A percentile compares a stretch with the other conserved stretches of the same genome.
phyloP scores from a whole-genome alignment of 139 green algal species.

The Chlamydomonas sp. region DNA sequence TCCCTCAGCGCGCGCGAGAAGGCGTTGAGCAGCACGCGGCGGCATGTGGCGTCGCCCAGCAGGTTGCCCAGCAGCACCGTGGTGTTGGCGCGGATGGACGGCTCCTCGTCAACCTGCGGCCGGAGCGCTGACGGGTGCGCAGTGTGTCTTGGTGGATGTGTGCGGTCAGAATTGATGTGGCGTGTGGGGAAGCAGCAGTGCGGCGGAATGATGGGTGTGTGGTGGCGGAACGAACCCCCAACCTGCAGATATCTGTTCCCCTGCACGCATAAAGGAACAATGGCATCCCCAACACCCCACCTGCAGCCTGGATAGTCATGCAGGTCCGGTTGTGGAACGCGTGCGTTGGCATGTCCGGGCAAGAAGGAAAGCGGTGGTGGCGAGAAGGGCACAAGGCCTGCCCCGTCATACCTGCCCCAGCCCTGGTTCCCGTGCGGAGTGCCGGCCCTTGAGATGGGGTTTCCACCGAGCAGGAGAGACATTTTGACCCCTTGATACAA shows the following conservation, averaged over 20 bases:
- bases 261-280: neutral
- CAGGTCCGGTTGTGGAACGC: too few relatives aligned
- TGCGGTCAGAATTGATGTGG: neutral
- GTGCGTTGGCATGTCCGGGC: too few relatives aligned
- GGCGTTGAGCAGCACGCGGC: constrained; percentile 92
- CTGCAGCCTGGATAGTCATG: neutral
- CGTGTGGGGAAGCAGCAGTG: neutral
- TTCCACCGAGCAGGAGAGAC: too few relatives aligned
- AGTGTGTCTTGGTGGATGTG: neutral
- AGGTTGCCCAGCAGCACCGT: constrained; percentile 98
- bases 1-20: constrained; percentile 94
- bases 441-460: too few relatives aligned
- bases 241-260: neutral
- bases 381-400: too few relatives aligned
- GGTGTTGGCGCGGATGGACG: constrained; percentile 97
- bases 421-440: too few relatives aligned
- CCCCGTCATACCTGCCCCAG: too few relatives aligned
- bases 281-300: neutral
- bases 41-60: constrained; percentile 79
- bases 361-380: too few relatives aligned
- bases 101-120: constrained; percentile 92
- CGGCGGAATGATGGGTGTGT: neutral
- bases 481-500: too few relatives aligned
- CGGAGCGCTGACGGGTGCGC: too few relatives aligned
- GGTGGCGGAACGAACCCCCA: neutral